Evolutionary conservation across 1,284 basidiomycete genomes (phyloP).

Genomic region (Mycena citricolor): DNA sequence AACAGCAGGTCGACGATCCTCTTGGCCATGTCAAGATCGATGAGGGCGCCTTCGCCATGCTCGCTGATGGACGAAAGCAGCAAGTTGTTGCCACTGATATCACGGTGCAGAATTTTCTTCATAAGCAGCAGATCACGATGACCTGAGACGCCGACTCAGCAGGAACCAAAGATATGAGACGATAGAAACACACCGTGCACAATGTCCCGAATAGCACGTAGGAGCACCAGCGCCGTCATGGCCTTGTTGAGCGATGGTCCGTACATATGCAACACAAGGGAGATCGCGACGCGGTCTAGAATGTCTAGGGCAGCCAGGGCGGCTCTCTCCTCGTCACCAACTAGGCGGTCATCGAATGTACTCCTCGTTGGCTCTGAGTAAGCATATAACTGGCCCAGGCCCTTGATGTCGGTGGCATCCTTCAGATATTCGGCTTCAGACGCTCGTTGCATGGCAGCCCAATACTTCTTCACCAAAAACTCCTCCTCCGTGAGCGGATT

Average conservation of each 20-base stretch:
- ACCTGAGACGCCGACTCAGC: slow-evolving; percentile 6
- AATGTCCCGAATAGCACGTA: slow-evolving; percentile 16
- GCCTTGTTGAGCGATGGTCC: slow-evolving; percentile 9
- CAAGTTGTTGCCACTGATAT: slow-evolving; percentile 19
- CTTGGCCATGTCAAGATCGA: slow-evolving; percentile 22
- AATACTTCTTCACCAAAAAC: slow-evolving; percentile 19
- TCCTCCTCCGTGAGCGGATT: neutral
- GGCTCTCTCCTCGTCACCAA: neutral
- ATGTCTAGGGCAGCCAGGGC: neutral
- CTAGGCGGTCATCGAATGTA: neutral
- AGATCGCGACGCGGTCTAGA: slow-evolving; percentile 1
- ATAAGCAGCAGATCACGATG: slow-evolving; percentile 10
- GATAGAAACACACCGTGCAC: slow-evolving; percentile 14
- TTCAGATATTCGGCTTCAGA: slow-evolving; percentile 13
- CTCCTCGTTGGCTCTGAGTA: slow-evolving; percentile 8
- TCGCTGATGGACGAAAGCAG: slow-evolving; percentile 7
- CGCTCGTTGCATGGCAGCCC: slow-evolving; percentile 1
- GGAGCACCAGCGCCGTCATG: slow-evolving; percentile 1
- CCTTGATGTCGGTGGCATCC: slow-evolving; percentile 8
- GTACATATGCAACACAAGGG: slow-evolving; percentile 5
- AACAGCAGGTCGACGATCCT: too few species aligned
- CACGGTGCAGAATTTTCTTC: slow-evolving; percentile 17
- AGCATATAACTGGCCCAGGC: slow-evolving; percentile 17
- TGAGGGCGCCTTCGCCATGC: slow-evolving; percentile 11
- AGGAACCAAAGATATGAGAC: neutral